phyloP scores from a whole-genome alignment of 1,139 yeast species.

The Meyerozyma athensensis region DNA sequence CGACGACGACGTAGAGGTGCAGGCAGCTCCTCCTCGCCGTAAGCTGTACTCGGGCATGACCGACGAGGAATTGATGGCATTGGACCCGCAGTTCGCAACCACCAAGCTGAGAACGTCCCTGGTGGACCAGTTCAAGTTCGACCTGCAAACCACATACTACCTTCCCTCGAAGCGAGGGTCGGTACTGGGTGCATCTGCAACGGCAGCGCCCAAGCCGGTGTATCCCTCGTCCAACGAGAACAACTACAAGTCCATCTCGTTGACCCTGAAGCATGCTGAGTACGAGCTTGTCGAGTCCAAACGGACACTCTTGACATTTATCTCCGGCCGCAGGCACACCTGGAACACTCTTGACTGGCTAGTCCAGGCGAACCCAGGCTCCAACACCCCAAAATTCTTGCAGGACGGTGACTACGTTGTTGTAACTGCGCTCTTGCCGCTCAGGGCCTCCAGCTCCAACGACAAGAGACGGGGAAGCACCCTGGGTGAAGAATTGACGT shows the following conservation, averaged over 20 bases:
- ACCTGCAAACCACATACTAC: conserved; percentile 34
- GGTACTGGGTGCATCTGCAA: conserved; percentile 5
- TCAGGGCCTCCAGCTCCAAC: conserved; percentile 17
- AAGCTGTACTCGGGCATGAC: conserved; percentile 63
- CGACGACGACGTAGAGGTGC: conserved; percentile 6
- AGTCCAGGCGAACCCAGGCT: conserved; percentile 14
- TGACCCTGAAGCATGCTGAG: conserved; percentile 34
- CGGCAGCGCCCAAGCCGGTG: conserved; percentile 8
- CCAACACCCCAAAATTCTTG: conserved; percentile 18
- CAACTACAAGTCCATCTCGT: conserved; percentile 37
- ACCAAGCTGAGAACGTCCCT: conserved; percentile 29
- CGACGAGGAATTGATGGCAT: conserved; percentile 54
- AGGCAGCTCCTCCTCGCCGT: conserved; percentile 26
- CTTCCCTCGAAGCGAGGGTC: conserved; percentile 20
- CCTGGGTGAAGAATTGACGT: conserved; percentile 25
- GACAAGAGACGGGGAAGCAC: conserved; percentile 8
- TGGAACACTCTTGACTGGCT: conserved; percentile 44
- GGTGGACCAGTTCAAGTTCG: conserved; percentile 38
- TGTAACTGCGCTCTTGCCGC: conserved; percentile 30
- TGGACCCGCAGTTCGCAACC: conserved; percentile 51
- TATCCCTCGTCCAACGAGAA: conserved; percentile 37
- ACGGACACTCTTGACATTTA: conserved; percentile 34
- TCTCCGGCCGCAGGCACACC: conserved; percentile 42
- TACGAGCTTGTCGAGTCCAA: conserved; percentile 19
- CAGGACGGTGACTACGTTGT: conserved; percentile 36